Percentiles rank a stretch among this genome's conserved stretches.
These are phyloP conservation scores for Calonectria fujianensis DNA, from an alignment of 2,329 filamentous ascomycete genomes.

Conservation along the genomic window DNA sequence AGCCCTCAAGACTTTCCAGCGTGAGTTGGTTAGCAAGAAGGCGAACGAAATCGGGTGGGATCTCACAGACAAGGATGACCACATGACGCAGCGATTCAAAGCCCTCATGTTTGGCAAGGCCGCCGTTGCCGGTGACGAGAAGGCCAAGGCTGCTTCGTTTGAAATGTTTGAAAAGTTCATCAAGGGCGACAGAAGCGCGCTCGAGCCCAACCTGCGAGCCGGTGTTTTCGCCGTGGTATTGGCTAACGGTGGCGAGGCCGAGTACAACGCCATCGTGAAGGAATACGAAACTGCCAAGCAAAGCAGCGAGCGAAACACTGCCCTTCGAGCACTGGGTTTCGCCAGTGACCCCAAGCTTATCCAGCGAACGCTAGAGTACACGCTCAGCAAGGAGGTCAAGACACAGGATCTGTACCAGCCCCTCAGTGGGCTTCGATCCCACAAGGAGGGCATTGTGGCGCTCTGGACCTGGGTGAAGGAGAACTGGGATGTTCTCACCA, in stretches of 20 bases:
- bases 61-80: slow-evolving; percentile 89
- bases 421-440: slow-evolving; percentile 84
- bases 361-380: slow-evolving; percentile 84
- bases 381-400: slow-evolving; percentile 88
- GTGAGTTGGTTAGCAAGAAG: slow-evolving; percentile 84
- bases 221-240: slow-evolving; percentile 91
- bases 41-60: slow-evolving; percentile 92
- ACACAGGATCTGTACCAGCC: slow-evolving; percentile 96
- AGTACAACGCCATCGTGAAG: slow-evolving; percentile 55
- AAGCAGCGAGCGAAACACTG: slow-evolving; percentile 92
- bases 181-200: slow-evolving; percentile 84
- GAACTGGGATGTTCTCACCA: slow-evolving; percentile 90
- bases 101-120: slow-evolving; percentile 90
- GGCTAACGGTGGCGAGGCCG: slow-evolving; percentile 84
- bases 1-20: slow-evolving; percentile 88
- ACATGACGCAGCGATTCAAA: slow-evolving; percentile 97
- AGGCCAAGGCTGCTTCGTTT: slow-evolving; percentile 85
- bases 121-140: slow-evolving; percentile 86
- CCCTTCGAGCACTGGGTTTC: slow-evolving; percentile 87
- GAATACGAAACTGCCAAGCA: slow-evolving; percentile 72
- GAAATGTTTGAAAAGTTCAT: slow-evolving; percentile 94
- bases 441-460: slow-evolving; percentile 85
- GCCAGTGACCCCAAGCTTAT: slow-evolving; percentile 87
- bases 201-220: slow-evolving; percentile 93
- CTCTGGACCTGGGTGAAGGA: slow-evolving; percentile 89